Conservation (phyloP, 768 basidiomycete genomes). For the Phylloporus sp. region DNA sequence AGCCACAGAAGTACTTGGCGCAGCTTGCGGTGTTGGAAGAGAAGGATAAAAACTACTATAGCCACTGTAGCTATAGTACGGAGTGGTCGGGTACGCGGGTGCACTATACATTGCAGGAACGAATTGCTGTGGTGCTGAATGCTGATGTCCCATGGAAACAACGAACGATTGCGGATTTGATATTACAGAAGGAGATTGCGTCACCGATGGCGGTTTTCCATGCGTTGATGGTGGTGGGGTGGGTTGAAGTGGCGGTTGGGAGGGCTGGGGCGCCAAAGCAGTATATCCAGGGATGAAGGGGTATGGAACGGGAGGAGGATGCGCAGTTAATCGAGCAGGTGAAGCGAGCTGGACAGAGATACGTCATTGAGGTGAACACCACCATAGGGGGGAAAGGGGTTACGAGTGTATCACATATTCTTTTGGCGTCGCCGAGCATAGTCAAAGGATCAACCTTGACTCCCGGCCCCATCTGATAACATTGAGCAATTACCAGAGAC, state of each 20-base stretch:
- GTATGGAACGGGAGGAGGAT: conserved; percentile 61
- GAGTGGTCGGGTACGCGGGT: conserved; percentile 53
- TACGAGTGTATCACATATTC: conserved; percentile 74
- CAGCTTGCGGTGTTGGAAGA: conserved; percentile 20
- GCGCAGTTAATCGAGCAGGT: conserved; percentile 63
- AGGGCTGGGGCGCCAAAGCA: conserved; percentile 16
- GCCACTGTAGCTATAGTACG: conserved; percentile 59
- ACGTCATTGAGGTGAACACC: conserved; percentile 9
- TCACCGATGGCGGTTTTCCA: conserved; percentile 29
- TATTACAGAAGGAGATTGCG: conserved; percentile 47
- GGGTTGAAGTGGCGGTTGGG: conserved; percentile 34
- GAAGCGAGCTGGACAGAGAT: conserved; percentile 57
- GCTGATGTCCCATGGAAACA: conserved; percentile 59
- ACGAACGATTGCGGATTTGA: conserved; percentile 73
- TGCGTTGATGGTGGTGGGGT: conserved; percentile 37
- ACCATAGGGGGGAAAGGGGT: conserved; percentile 13
- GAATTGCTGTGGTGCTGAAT: conserved; percentile 45
- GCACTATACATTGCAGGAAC: conserved; percentile 30
- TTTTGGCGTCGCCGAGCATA: conserved; percentile 75
- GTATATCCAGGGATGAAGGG: conserved; percentile 42
- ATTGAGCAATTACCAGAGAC: conserved; percentile 73
- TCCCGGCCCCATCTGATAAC: conserved; percentile 69
- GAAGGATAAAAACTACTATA: conserved; percentile 33
- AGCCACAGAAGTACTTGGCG: conserved; percentile 25
- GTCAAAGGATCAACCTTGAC: conserved; percentile 68